Evolutionary conservation across 352 stramenopile genomes (phyloP).

Genomic region (Phytophthora europaea): DNA sequence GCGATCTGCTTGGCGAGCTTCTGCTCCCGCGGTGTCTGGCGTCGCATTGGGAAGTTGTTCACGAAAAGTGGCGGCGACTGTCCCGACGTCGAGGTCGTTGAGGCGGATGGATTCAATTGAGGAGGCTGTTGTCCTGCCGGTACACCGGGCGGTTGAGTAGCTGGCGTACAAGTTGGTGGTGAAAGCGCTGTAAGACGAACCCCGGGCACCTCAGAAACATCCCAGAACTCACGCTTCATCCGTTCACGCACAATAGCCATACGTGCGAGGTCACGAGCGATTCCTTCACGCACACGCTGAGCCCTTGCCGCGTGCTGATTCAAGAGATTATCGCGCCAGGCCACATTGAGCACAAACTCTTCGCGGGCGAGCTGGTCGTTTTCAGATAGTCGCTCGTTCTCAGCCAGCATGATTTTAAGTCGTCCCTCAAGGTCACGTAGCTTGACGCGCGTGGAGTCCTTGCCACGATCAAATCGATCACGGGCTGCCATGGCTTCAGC

Average conservation of each 20-base stretch:
- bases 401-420: constrained; percentile 72
- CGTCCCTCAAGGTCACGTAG: constrained; percentile 74
- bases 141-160: background rate
- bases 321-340: constrained; percentile 69
- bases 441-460: constrained; percentile 69
- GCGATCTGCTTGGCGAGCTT: constrained; percentile 63
- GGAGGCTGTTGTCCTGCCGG: background rate
- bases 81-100: constrained; percentile 5
- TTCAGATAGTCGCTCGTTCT: constrained; percentile 78
- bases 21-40: constrained; percentile 56
- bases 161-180: constrained; percentile 8
- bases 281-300: constrained; percentile 70
- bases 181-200: constrained; percentile 70
- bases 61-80: constrained; percentile 51
- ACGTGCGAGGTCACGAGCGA: constrained; percentile 75
- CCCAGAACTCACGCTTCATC: constrained; percentile 94
- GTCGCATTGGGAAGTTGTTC: constrained; percentile 87
- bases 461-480: constrained; percentile 72
- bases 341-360: constrained; percentile 93
- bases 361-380: constrained; percentile 78
- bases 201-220: constrained; percentile 77
- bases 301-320: constrained; percentile 63
- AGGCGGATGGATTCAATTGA: constrained; percentile 1
- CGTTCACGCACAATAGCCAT: constrained; percentile 84
- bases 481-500: constrained; percentile 49